A percentile compares a stretch with the other conserved stretches of the same genome.
Conservation (phyloP, 768 basidiomycete species). For the Psilocybe cyanescens region DNA sequence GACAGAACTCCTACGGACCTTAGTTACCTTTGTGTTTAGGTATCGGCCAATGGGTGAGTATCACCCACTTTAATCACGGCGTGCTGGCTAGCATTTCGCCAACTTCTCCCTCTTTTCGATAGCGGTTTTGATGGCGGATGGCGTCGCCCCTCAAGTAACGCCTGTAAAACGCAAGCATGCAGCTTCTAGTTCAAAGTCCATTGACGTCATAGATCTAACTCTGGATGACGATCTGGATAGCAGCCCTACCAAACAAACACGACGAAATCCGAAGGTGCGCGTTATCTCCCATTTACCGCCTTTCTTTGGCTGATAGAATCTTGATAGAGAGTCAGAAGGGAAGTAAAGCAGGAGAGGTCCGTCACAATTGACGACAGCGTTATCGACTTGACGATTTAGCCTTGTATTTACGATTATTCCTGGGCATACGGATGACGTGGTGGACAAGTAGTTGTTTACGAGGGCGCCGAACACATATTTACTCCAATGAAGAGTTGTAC, state of each 20-base stretch:
- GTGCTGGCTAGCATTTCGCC: neutral
- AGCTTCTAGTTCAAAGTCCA: neutral
- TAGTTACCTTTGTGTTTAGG: slow-evolving; percentile 17
- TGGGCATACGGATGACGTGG: neutral
- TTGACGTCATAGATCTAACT: slow-evolving; percentile 12
- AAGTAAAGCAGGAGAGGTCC: slow-evolving; percentile 8
- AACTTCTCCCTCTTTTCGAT: neutral
- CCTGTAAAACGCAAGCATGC: neutral
- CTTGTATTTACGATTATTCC: neutral
- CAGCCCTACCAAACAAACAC: neutral
- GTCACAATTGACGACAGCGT: neutral
- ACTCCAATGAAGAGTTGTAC: too few relatives aligned
- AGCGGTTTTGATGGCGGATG: slow-evolving; percentile 18
- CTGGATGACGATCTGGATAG: slow-evolving; percentile 5
- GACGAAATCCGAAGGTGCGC: neutral
- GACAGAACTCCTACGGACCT: slow-evolving; percentile 2
- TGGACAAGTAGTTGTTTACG: too few relatives aligned
- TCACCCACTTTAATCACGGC: neutral
- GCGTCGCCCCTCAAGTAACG: slow-evolving; percentile 5
- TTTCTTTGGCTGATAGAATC: neutral
- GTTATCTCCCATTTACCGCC: neutral
- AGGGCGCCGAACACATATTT: too few relatives aligned
- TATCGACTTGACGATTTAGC: slow-evolving; percentile 5
- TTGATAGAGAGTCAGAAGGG: neutral
- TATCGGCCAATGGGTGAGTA: slow-evolving; percentile 22